Evolutionary conservation across 2,329 filamentous ascomycete species (phyloP).

Genomic region (Cladosporium sp.): DNA sequence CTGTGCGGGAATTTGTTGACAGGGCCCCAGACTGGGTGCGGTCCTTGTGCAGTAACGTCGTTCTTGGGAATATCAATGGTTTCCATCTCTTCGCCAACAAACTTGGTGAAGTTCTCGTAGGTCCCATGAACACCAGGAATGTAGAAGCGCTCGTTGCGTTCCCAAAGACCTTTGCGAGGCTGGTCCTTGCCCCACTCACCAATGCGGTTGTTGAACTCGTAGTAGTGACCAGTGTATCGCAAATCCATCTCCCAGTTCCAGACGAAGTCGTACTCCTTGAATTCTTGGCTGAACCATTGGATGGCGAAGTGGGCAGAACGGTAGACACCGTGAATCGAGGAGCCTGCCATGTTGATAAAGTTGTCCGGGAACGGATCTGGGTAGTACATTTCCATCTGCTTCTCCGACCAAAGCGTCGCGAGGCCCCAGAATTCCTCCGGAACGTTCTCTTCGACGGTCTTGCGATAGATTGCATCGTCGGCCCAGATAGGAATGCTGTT

Average conservation of each 20-base stretch:
- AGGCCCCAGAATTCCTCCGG: slow-evolving; percentile 86
- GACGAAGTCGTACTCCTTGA: slow-evolving; percentile 54
- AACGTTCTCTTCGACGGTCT: slow-evolving; percentile 66
- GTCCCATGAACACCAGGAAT: slow-evolving; percentile 68
- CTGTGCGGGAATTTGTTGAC: slow-evolving; percentile 44
- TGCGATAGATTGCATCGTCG: slow-evolving; percentile 66
- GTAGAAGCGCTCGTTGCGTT: slow-evolving; percentile 71
- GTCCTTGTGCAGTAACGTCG: slow-evolving; percentile 50
- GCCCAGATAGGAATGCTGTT: slow-evolving; percentile 75
- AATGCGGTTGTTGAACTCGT: slow-evolving; percentile 72
- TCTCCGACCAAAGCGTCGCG: slow-evolving; percentile 89
- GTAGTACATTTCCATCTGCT: slow-evolving; percentile 88
- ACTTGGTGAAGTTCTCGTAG: slow-evolving; percentile 66
- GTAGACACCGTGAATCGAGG: slow-evolving; percentile 85
- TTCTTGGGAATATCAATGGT: slow-evolving; percentile 51
- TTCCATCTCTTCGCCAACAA: slow-evolving; percentile 60
- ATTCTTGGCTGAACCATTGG: slow-evolving; percentile 54
- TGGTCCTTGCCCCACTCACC: slow-evolving; percentile 65
- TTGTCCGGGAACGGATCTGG: slow-evolving; percentile 81
- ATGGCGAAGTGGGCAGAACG: slow-evolving; percentile 58
- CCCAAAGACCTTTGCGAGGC: slow-evolving; percentile 72
- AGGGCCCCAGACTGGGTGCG: slow-evolving; percentile 66
- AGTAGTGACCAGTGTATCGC: slow-evolving; percentile 77
- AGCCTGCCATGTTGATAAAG: slow-evolving; percentile 60
- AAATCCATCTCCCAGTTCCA: slow-evolving; percentile 95